Base-by-base conservation (phyloP, 169 alveolate species). In the Toxoplasma gondii region DNA sequence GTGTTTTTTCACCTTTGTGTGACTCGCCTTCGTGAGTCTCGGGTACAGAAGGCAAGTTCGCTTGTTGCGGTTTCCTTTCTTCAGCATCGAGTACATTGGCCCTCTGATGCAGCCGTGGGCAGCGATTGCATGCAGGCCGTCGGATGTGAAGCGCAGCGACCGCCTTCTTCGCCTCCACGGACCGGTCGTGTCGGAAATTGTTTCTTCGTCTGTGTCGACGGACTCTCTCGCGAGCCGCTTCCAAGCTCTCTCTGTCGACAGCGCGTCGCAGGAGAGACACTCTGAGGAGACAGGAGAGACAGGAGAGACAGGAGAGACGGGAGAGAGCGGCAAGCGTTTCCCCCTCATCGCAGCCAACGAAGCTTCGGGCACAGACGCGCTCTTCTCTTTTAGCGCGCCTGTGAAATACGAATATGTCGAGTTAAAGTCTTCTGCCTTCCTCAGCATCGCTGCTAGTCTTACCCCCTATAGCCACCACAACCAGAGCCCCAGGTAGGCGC, bases 401-500 rank as follows among this genome's bases (percentile, higher is more conserved):
- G 97, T 98, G 87, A 95, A 95, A 45, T 98, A 97, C 95, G 98
- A 98, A 29, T 99, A 99, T 96, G 97, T 99, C 96, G 99, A 99
- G 97, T 95, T 99, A 53, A 98, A 98, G 93, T 99, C 99, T 80
- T 97, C 99, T 22, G 98, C 99, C 67, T 98, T 99, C 90, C 97
- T 99, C 83, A 99, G 99, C 41, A 97, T 99, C 86, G 94, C 99
- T 41, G 99, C 99, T 19, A 97, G 99, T 0, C 97, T 98, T 88
- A 99, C 99, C 27, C 99, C 99, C 43, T 99, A 99, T 97, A 98
- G 99, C 90, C 99, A 99, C 94, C 99, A 99, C 97, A 99, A 99
- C 97, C 99, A 99, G 97, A 86, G 93, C 81, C 95, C 95, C 39
- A 70, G 95, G 95, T 88, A 41, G 53, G 39, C 39, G 45, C 17